Conservation (phyloP, 2,329 filamentous ascomycete species). For the Apiospora phragmitis region DNA sequence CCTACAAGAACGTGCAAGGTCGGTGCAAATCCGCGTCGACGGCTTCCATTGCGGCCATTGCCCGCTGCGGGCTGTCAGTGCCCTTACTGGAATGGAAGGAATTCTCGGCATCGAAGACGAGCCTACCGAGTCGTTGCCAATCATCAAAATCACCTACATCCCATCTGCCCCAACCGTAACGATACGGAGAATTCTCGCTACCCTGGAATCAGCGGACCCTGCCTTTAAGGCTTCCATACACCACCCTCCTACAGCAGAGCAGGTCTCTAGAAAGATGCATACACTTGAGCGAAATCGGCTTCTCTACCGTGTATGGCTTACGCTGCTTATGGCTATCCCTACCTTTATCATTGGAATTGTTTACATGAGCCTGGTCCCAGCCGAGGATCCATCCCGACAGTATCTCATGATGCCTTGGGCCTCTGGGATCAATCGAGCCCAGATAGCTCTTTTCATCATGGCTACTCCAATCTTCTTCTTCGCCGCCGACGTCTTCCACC, state of each 20-base stretch:
- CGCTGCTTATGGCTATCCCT: constrained; percentile 71
- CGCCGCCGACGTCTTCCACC: constrained; percentile 82
- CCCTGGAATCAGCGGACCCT: constrained; percentile 66
- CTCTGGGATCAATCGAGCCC: constrained; percentile 72
- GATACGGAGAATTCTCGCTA: constrained; percentile 69
- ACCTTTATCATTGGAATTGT: constrained; percentile 87
- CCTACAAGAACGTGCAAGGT: constrained; percentile 38
- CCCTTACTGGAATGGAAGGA: constrained; percentile 53
- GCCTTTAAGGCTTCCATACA: constrained; percentile 70
- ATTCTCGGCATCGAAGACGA: constrained; percentile 53
- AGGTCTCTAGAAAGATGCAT: constrained; percentile 74
- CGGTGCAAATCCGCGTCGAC: constrained; percentile 65
- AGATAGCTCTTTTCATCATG: constrained; percentile 78
- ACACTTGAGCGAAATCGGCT: constrained; percentile 68
- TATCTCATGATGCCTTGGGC: constrained; percentile 72
- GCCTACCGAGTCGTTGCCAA: constrained; percentile 61
- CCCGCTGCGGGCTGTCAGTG: constrained; percentile 56
- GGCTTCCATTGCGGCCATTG: constrained; percentile 78
- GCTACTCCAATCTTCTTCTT: constrained; percentile 87
- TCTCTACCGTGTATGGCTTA: constrained; percentile 68
- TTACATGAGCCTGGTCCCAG: constrained; percentile 80
- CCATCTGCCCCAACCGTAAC: constrained; percentile 71
- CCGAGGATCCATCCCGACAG: constrained; percentile 55
- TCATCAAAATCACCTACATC: constrained; percentile 69
- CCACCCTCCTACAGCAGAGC: constrained; percentile 80